phyloP scores from a whole-genome alignment of 768 basidiomycete species.

The Lyophyllum semitale region DNA sequence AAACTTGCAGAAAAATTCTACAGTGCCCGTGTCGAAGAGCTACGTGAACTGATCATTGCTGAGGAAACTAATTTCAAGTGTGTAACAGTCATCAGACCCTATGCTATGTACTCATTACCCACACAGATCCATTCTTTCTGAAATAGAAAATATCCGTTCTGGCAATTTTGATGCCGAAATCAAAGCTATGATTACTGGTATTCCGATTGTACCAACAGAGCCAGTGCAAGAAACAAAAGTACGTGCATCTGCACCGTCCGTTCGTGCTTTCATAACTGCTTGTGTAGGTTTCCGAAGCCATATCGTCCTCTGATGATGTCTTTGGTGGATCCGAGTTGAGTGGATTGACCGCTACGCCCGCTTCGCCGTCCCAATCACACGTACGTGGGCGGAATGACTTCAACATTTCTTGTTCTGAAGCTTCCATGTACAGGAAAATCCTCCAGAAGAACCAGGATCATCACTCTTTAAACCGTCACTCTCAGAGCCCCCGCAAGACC shows the following conservation, averaged over 20 bases:
- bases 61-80: conserved; percentile 85
- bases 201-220: conserved; percentile 8
- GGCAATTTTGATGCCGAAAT: conserved; percentile 66
- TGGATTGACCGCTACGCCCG: conserved; percentile 32
- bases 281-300: conserved; percentile 2
- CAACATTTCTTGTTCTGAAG: neutral
- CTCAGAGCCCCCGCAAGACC: neutral
- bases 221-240: conserved; percentile 2
- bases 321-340: conserved; percentile 36
- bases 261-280: neutral
- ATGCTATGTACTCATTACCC: neutral
- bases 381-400: conserved; percentile 11
- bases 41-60: conserved; percentile 66
- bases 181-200: conserved; percentile 27
- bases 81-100: conserved; percentile 12
- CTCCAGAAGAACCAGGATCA: neutral
- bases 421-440: neutral
- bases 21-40: conserved; percentile 64
- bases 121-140: conserved; percentile 60
- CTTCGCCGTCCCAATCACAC: conserved; percentile 23
- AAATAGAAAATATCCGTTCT: conserved; percentile 76
- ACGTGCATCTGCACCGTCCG: neutral
- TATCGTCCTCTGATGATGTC: conserved; percentile 22
- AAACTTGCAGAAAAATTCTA: conserved; percentile 79
- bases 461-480: neutral